phyloP scores from a whole-genome alignment of 768 basidiomycete genomes.

The Coprinopsis sp. region DNA sequence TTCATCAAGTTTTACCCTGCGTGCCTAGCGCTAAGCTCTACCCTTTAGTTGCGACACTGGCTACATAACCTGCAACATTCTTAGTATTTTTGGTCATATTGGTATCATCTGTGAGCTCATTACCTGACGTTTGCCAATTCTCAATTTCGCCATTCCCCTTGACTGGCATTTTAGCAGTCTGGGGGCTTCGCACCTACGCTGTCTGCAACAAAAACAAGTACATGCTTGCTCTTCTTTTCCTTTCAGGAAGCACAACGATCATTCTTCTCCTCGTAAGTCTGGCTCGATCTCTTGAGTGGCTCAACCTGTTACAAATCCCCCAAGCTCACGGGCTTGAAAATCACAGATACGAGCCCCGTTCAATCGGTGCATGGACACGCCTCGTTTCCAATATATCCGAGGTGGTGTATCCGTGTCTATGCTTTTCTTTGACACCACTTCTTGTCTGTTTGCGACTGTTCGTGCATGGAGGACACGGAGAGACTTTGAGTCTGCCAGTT shows the following conservation, averaged over 20 bases:
- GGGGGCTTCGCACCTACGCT: conserved; percentile 2
- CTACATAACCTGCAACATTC: neutral
- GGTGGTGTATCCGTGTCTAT: neutral
- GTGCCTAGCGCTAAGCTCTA: neutral
- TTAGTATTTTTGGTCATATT: conserved; percentile 3
- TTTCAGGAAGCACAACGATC: neutral
- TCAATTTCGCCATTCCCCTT: too few relatives aligned
- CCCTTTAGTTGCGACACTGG: conserved; percentile 1
- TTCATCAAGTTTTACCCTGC: neutral
- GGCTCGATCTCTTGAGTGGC: neutral
- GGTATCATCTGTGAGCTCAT: neutral
- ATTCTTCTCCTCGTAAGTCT: conserved; percentile 1
- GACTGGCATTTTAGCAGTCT: neutral
- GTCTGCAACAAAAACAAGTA: neutral
- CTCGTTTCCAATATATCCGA: neutral
- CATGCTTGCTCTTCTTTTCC: neutral
- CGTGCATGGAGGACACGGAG: conserved; percentile 3
- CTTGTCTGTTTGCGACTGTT: conserved; percentile 1
- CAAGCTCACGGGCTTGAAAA: too few relatives aligned
- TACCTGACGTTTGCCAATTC: neutral
- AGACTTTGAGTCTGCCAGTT: neutral
- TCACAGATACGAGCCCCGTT: neutral
- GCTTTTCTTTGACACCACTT: conserved; percentile 2
- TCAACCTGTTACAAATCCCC: too few relatives aligned
- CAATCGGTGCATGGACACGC: neutral